A percentile compares a stretch with the other conserved stretches of the same genome.
These are phyloP conservation scores for Fusarium devonianum DNA, from an alignment of 2,329 filamentous ascomycete species.

Conservation along the genomic window DNA sequence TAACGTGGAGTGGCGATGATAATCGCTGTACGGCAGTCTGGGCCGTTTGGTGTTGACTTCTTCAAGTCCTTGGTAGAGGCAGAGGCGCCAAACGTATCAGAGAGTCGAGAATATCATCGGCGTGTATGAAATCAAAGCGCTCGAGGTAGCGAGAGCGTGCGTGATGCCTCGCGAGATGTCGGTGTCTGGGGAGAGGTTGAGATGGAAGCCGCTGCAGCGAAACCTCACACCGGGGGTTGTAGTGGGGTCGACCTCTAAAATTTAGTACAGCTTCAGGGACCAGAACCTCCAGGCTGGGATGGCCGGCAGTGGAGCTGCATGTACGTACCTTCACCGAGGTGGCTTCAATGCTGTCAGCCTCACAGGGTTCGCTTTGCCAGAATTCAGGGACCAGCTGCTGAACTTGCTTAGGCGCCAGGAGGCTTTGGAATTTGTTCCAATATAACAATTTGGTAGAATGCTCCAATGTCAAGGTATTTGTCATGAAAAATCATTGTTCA, in stretches of 20 bases:
- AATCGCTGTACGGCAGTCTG: constrained; percentile 11
- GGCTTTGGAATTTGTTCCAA: neutral
- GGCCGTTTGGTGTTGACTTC: neutral
- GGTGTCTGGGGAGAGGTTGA: constrained; percentile 11
- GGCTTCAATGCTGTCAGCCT: constrained; percentile 25
- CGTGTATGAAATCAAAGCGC: constrained; percentile 1
- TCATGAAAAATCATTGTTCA: no score
- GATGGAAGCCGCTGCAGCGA: neutral
- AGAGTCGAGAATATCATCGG: neutral
- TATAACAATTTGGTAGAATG: no score
- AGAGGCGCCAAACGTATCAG: constrained; percentile 1
- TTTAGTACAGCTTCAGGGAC: constrained; percentile 27
- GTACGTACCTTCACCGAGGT: neutral
- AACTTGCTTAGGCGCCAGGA: no score
- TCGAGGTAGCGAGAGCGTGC: neutral
- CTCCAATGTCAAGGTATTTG: no score
- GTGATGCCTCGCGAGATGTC: constrained; percentile 9
- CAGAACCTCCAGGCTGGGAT: neutral
- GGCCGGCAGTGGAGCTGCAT: constrained; percentile 8
- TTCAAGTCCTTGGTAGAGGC: neutral
- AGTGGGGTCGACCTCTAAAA: constrained; percentile 33
- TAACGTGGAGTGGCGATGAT: constrained; percentile 19
- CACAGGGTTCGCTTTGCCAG: constrained; percentile 21
- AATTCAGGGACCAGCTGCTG: neutral
- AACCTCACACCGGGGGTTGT: constrained; percentile 13